Evolutionary conservation across 345 rosid genomes (phyloP).

Genomic region (Dimocarpus longan): DNA sequence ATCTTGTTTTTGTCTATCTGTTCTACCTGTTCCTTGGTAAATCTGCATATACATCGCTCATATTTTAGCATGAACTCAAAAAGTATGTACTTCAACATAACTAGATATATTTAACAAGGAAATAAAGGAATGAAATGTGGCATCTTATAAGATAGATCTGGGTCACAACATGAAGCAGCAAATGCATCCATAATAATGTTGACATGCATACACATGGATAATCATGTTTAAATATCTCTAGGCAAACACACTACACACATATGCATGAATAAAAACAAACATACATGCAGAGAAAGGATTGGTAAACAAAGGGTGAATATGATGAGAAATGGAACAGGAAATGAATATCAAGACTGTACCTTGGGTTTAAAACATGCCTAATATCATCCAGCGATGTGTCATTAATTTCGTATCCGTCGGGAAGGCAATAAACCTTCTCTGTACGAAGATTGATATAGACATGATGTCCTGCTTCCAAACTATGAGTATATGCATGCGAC

Average conservation of each 20-base stretch:
- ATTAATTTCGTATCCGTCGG: constrained; percentile 96
- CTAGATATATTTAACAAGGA: background rate
- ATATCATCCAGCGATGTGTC: constrained; percentile 96
- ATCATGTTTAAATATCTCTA: background rate
- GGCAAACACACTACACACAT: background rate
- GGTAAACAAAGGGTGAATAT: background rate
- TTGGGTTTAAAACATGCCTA: constrained; percentile 89
- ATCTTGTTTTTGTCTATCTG: constrained; percentile 84
- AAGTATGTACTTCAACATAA: background rate
- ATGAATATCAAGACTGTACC: constrained; percentile 40
- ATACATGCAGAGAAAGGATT: background rate
- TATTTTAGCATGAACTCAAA: constrained; percentile 3
- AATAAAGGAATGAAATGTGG: background rate
- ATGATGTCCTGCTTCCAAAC: constrained; percentile 97
- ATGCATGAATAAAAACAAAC: background rate
- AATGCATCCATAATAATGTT: background rate
- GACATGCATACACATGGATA: background rate
- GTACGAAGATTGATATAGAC: constrained; percentile 89
- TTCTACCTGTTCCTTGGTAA: constrained; percentile 77
- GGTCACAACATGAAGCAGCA: background rate
- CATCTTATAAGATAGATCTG: background rate
- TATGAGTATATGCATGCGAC: constrained; percentile 96
- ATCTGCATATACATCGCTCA: constrained; percentile 49
- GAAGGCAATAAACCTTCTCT: constrained; percentile 94
- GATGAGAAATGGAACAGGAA: background rate